Evolutionary conservation across 2,329 filamentous ascomycete species (phyloP).

Genomic region (Apiospora marii): DNA sequence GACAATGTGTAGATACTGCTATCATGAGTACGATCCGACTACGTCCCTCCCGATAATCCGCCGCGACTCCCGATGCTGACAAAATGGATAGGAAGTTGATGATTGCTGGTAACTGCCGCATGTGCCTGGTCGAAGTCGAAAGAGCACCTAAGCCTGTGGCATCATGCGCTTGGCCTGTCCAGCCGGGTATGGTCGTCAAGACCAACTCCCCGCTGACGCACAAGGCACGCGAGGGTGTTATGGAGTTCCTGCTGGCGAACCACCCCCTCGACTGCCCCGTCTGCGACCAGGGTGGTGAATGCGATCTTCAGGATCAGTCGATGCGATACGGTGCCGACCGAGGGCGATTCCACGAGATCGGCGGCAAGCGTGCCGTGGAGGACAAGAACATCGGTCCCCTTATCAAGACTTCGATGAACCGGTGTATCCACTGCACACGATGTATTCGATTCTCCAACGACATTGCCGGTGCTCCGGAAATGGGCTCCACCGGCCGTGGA

Average conservation of each 20-base stretch:
- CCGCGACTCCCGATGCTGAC: slow-evolving; percentile 46
- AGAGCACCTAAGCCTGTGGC: slow-evolving; percentile 95
- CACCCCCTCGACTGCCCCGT: slow-evolving; percentile 96
- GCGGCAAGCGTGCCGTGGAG: slow-evolving; percentile 96
- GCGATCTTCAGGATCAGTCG: slow-evolving; percentile 98
- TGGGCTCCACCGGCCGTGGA: slow-evolving; percentile 92
- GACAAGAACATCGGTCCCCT: slow-evolving; percentile 99
- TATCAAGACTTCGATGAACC: slow-evolving; percentile 99
- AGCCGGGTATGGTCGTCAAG: slow-evolving; percentile 99
- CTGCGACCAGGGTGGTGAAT: slow-evolving; percentile 98
- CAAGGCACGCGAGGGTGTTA: slow-evolving; percentile 98
- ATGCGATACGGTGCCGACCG: slow-evolving; percentile 98
- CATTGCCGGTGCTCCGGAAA: slow-evolving; percentile 91
- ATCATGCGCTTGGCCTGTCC: slow-evolving; percentile 98
- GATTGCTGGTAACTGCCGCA: slow-evolving; percentile 99
- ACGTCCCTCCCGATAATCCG: slow-evolving; percentile 33
- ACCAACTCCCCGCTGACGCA: slow-evolving; percentile 95
- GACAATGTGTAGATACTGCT: slow-evolving; percentile 79
- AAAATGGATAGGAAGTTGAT: slow-evolving; percentile 79
- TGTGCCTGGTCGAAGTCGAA: slow-evolving; percentile 99
- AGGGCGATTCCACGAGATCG: slow-evolving; percentile 94
- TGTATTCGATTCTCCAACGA: slow-evolving; percentile 99
- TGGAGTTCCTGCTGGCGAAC: slow-evolving; percentile 98
- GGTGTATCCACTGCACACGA: slow-evolving; percentile 98
- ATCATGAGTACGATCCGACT: slow-evolving; percentile 81